Percentiles rank a stretch among this genome's conserved stretches.
phyloP scores from a whole-genome alignment of 257 asterid genomes.

The Nicotiana obtusifolia region DNA sequence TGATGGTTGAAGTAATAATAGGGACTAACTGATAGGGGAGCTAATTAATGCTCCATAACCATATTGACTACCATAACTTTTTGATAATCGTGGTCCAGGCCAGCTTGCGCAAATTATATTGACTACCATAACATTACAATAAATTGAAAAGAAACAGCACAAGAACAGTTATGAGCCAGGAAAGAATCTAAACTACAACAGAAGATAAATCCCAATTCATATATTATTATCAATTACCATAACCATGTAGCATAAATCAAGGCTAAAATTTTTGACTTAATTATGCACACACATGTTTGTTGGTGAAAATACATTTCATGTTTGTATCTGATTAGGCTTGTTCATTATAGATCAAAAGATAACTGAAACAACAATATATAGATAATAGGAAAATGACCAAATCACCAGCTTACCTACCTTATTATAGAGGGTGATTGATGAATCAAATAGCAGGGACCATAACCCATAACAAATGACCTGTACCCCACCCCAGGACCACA shows the following conservation, averaged over 20 bases:
- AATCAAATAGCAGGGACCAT: not conserved
- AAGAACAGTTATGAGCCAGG: not conserved
- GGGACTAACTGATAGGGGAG: not conserved
- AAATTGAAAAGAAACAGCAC: not conserved
- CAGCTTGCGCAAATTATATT: not conserved
- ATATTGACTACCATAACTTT: not conserved
- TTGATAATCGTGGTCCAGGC: too few relatives aligned
- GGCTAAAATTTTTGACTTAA: not conserved
- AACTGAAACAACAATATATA: not conserved
- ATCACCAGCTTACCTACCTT: slow-evolving; percentile 1
- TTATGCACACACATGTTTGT: not conserved
- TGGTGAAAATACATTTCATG: not conserved
- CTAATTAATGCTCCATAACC: not conserved
- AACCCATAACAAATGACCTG: not conserved
- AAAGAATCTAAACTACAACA: not conserved
- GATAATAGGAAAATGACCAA: not conserved
- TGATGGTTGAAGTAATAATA: not conserved
- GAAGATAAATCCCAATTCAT: not conserved
- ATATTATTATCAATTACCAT: not conserved
- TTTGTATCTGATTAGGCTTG: not conserved
- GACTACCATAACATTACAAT: not conserved
- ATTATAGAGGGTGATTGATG: not conserved
- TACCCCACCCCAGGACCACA: not conserved
- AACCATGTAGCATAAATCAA: not conserved
- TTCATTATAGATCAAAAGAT: not conserved